Base-by-base conservation (phyloP, 140 eudicot genomes). In the Stevia rebaudiana region DNA sequence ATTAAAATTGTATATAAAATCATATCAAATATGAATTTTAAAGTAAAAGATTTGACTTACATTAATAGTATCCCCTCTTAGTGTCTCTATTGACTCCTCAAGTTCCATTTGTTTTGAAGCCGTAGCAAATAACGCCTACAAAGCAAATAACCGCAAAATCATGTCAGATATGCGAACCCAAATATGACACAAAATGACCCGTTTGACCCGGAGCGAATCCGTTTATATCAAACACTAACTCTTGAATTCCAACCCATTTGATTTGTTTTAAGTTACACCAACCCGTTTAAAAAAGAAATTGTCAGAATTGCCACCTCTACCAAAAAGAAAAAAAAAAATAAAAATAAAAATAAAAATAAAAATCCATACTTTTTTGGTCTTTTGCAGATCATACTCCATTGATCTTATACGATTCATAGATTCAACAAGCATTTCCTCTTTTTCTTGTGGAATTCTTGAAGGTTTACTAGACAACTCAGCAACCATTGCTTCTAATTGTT, bases 81-180 rank as follows among this genome's bases (percentile, higher is more conserved):
- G 47, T 15, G 76, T 82, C 71, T 90, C 95, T 68, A 90, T 57
- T 11, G 97, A 82, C 64, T 87, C 88, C 55, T 90, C 92, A 49
- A 90, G 97, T 66, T 90, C 95, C 82, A 82, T 83, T 78, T 90
- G 97, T 70, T 90, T 86, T 55, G 97, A 86, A 31, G 95, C 88
- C 5, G 97, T 90, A 8, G 95, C 97, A 64, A 90, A 72, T 37
- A 90, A 73, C 36, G 86, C 94, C 97, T 90, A 53, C 41, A 66
- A 56, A 53, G 21, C 31, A 11, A 33, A 42, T 8, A 28, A 28
- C 33, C 33, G 3, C 3, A 28, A 28, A 28, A 28, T 28, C 33
- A 28, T 28, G 2, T 28, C 33, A 28, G 2, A 4, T 4, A 28
- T 28, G 33, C 4, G 33, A 28, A 28, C 33, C 33, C 4, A 4